Base-by-base conservation (phyloP, 176 grass and related monocot genomes). In the Triticum turgidum region DNA sequence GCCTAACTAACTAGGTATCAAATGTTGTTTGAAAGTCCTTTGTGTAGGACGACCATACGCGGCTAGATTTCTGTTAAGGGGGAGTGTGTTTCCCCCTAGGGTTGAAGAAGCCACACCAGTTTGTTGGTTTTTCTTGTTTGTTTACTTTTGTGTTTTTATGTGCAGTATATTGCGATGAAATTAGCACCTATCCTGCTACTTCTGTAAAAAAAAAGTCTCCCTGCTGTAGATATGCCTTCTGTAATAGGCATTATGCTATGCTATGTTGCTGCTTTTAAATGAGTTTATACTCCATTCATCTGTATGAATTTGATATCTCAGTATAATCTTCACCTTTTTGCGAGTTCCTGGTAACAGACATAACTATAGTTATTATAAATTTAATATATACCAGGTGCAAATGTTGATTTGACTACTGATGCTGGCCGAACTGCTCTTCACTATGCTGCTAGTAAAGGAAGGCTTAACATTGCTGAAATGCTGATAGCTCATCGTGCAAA, bases 381-480 rank as follows among this genome's bases (percentile, higher is more conserved):
- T 88, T 81, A 66, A 66, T 63, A 84, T 58, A 75, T 54, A 68
- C 34, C 77, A 94, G 94, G 97, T 74, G 94, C 90, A 87, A 83
- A 99, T 93, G 90, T 91, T 73, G 81, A 96, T 78, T 86, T 99
- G 68, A 72, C 80, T 81, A 99, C 93, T 80, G 80, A 96, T 88
- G 97, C 89, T 86, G 97, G 94, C 38, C 88, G 97, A 77, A 96
- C 97, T 87, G 87, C 97, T 93, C 97, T 96, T 90, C 97, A 99
- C 58, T 99, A 99, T 83, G 92, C 94, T 85, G 84, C 97, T 37
- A 99, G 97, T 59, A 96, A 96, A 87, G 97, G 97, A 42, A 76
- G 87, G 65, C 67, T 91, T 70, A 83, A 87, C 79, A 89, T 94
- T 80, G 97, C 94, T 84, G 90, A 94, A 91, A 81, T 82, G 58